Base-by-base conservation (phyloP, 1,139 yeast genomes). In the Suhomyces atakaporum region DNA sequence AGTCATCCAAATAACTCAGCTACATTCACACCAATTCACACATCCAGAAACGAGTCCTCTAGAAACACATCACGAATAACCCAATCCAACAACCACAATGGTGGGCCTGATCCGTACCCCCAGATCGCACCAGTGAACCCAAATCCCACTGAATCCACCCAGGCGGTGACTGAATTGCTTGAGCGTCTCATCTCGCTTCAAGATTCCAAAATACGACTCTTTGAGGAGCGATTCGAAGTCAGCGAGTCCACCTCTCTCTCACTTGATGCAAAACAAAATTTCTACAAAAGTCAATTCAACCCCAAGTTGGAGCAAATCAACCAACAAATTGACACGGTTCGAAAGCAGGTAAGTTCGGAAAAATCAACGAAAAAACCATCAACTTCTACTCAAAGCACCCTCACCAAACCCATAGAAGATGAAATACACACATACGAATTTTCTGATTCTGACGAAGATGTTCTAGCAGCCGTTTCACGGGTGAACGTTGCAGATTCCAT, bases 241-340 rank as follows among this genome's bases (percentile, higher is more conserved):
- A 34, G 39, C 30, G 55, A 49, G 25, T 50, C 55, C 7, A 51
- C 57, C 7, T 50, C 54, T 5, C 46, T 53, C 16, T 51, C 56
- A 5, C 36, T 50, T 4, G 58, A 53, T 29, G 50, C 53, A 14
- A 53, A 53, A 29, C 42, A 45, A 12, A 39, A 39, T 14, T 53
- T 50, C 46, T 44, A 44, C 25, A 25, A 27, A 16, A 39, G 35
- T 18, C 42, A 38, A 24, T 53, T 45, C 29, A 39, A 40, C n/a
- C 52, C 54, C 5, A 38, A 42, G 16, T 37, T 47, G 5, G 23
- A 20, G 9, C 31, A 19, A 10, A 27, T 38, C n/a, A 25, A 33
- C 13, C 11, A 7, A 12, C 35, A 39, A 10, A 37, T 39, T 6
- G 5, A n/a, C 4, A n/a, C 9, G 1, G 18, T 26, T 2, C 31